phyloP scores from a whole-genome alignment of 2,329 filamentous ascomycete genomes.

The Ophiostoma pallidulum region DNA sequence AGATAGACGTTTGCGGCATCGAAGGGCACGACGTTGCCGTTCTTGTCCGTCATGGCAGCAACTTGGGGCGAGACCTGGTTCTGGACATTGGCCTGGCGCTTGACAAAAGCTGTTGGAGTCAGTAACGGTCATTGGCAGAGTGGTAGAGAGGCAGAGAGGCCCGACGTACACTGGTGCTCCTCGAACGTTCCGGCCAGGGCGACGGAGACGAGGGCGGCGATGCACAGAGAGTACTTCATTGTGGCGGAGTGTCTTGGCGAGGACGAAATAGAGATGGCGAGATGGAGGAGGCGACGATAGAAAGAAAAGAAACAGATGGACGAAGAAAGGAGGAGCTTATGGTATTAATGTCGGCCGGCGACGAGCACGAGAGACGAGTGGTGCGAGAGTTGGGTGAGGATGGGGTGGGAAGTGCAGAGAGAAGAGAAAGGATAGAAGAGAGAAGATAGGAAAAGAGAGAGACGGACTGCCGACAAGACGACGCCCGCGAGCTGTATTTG shows the following conservation, averaged over 20 bases:
- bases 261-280: slow-evolving; percentile 5
- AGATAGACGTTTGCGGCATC: slow-evolving; percentile 34
- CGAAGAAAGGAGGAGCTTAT: slow-evolving; percentile 15
- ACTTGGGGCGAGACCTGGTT: slow-evolving; percentile 26
- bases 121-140: not conserved
- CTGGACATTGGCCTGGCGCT: slow-evolving; percentile 16
- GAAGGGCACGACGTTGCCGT: slow-evolving; percentile 38
- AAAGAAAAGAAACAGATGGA: too few species aligned
- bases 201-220: slow-evolving; percentile 38
- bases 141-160: not conserved
- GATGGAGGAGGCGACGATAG: not conserved
- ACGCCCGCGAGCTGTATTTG: slow-evolving; percentile 12
- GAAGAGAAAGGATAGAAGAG: slow-evolving; percentile 14
- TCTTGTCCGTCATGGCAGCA: slow-evolving; percentile 37
- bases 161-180: slow-evolving; percentile 20
- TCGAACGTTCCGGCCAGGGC: slow-evolving; percentile 30
- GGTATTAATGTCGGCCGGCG: slow-evolving; percentile 40
- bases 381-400: slow-evolving; percentile 8
- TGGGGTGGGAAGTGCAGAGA: slow-evolving; percentile 13
- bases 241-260: slow-evolving; percentile 25
- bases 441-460: slow-evolving; percentile 12
- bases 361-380: slow-evolving; percentile 30
- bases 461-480: not conserved
- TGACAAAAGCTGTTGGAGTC: slow-evolving; percentile 5
- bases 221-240: slow-evolving; percentile 43